A percentile compares a stretch with the other conserved stretches of the same genome.
phyloP scores from a whole-genome alignment of 305 asterid genomes.

The Fraxinus ornus region DNA sequence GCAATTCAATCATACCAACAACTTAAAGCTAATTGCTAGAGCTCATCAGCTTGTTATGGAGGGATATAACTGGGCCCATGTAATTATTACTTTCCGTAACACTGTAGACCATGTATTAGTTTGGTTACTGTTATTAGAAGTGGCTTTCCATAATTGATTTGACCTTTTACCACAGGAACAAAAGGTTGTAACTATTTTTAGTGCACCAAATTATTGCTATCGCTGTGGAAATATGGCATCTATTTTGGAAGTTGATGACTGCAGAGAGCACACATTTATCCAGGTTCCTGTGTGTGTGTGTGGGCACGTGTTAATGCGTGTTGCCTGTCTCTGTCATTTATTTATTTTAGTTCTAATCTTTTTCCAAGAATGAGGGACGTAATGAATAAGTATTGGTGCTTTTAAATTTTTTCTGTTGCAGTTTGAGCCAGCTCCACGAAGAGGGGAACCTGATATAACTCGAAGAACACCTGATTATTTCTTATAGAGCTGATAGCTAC shows the following conservation, averaged over 20 bases:
- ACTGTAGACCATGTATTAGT: not conserved
- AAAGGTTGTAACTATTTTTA: constrained; percentile 91
- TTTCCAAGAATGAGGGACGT: not conserved
- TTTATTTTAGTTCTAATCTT: not conserved
- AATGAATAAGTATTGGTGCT: not conserved
- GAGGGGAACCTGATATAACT: constrained; percentile 96
- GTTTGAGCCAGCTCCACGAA: constrained; percentile 99
- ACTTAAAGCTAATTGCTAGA: constrained; percentile 87
- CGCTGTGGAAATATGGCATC: constrained; percentile 99
- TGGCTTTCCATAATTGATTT: not conserved
- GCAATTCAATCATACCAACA: constrained; percentile 94
- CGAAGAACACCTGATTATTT: constrained; percentile 97
- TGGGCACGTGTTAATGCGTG: not conserved
- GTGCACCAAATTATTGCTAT: constrained; percentile 94
- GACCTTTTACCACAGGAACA: constrained; percentile 56
- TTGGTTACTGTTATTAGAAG: not conserved
- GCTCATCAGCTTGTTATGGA: constrained; percentile 99
- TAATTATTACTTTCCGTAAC: constrained; percentile 29
- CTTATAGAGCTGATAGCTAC: constrained; percentile 46
- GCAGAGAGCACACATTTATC: constrained; percentile 83
- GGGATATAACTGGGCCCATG: constrained; percentile 99
- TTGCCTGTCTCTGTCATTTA: not conserved
- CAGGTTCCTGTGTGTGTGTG: constrained; percentile 43
- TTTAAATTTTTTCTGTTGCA: constrained; percentile 28
- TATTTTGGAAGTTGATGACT: constrained; percentile 86